These are phyloP conservation scores for Cordyceps javanica DNA, from an alignment of 2,329 filamentous ascomycete species.

Conservation along the genomic window DNA sequence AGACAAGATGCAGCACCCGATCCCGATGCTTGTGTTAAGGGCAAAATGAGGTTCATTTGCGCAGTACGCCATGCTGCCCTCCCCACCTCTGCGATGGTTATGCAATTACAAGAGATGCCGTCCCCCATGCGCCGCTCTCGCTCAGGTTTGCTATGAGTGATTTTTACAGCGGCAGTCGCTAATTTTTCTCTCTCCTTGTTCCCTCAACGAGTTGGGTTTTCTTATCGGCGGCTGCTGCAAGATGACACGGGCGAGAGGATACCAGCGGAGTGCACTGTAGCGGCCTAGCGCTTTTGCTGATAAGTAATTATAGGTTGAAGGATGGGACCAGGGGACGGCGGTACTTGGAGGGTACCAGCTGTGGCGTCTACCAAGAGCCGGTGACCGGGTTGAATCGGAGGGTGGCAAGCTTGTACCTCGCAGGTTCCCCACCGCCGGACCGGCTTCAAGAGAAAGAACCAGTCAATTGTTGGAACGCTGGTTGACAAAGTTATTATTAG, in stretches of 20 bases:
- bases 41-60: background rate
- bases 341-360: background rate
- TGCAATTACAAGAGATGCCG: constrained; percentile 6
- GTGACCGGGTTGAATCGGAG: background rate
- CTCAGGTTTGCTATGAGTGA: background rate
- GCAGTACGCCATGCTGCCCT: background rate
- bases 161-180: background rate
- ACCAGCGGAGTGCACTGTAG: constrained; percentile 5
- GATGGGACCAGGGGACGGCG: background rate
- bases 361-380: background rate
- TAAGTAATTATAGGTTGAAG: too few species aligned
- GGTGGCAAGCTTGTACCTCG: background rate
- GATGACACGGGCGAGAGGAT: background rate
- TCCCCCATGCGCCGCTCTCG: background rate
- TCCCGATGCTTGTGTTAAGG: constrained; percentile 10
- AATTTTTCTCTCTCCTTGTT: too few species aligned
- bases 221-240: constrained; percentile 12
- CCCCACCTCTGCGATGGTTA: constrained; percentile 2
- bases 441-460: background rate
- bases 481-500: background rate
- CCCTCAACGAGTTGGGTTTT: background rate
- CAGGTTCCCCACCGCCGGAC: background rate
- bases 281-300: constrained; percentile 4
- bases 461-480: background rate
- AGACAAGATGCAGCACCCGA: background rate